phyloP scores from a whole-genome alignment of 176 grass and related monocot species.

The Sorghum bicolor region Sorghum_bicolor_NCBIv3 NC_012878.2:58171001-58171500 shows the following conservation, averaged over 20 bases:
- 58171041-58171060: too few species aligned
- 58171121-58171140: too few species aligned
- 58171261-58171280: not conserved
- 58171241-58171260: not conserved
- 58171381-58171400: not conserved
- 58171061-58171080: too few species aligned
- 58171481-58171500: not conserved
- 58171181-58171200: too few species aligned
- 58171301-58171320: too few species aligned
- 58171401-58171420: not conserved
- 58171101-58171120: too few species aligned
- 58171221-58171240: not conserved
- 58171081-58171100: too few species aligned
- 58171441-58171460: not conserved
- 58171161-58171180: too few species aligned
- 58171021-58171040: too few species aligned
- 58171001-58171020: too few species aligned
- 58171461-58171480: not conserved
- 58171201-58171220: too few species aligned
- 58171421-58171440: not conserved
- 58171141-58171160: too few species aligned
- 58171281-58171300: not conserved
- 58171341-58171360: not conserved
- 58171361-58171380: not conserved
- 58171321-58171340: slow-evolving; percentile 7